phyloP scores from a whole-genome alignment of 805 yeast genomes.

The Blastobotrys chiropterorum region DNA sequence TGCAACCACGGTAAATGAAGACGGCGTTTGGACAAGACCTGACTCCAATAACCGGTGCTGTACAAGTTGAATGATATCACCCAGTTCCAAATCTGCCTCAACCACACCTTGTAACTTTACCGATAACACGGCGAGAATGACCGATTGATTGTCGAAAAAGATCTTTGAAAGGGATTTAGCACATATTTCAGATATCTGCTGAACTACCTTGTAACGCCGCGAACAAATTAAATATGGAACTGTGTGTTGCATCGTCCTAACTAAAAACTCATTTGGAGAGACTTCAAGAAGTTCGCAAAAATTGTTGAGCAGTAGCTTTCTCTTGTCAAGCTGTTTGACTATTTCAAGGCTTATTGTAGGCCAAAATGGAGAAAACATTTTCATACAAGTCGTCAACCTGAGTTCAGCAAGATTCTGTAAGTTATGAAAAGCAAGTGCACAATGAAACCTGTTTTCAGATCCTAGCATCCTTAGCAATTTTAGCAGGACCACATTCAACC shows the following conservation, averaged over 20 bases:
- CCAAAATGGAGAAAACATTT: conserved; percentile 69
- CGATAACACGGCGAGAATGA: conserved; percentile 53
- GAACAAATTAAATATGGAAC: conserved; percentile 70
- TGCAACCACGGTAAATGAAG: conserved; percentile 24
- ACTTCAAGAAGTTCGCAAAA: conserved; percentile 64
- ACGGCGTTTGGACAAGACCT: background rate
- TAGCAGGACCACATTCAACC: conserved; percentile 58
- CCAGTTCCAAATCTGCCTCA: conserved; percentile 43
- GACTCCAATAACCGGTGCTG: background rate
- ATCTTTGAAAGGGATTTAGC: conserved; percentile 41
- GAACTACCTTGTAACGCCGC: conserved; percentile 54
- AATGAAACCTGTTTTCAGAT: conserved; percentile 56
- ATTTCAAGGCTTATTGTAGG: conserved; percentile 63
- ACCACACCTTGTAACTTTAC: conserved; percentile 23
- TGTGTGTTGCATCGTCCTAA: conserved; percentile 64
- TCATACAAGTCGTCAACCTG: conserved; percentile 64
- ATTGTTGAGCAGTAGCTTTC: conserved; percentile 48
- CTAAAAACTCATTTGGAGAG: conserved; percentile 53
- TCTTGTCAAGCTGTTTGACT: conserved; percentile 45
- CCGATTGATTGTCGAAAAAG: conserved; percentile 42
- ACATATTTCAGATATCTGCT: conserved; percentile 52
- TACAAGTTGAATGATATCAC: conserved; percentile 38
- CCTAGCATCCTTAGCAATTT: conserved; percentile 62
- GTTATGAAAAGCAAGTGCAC: conserved; percentile 62
- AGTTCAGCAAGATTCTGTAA: conserved; percentile 52